Conservation (phyloP, 2,329 filamentous ascomycete species). For the Diaporthe batatas region DNA sequence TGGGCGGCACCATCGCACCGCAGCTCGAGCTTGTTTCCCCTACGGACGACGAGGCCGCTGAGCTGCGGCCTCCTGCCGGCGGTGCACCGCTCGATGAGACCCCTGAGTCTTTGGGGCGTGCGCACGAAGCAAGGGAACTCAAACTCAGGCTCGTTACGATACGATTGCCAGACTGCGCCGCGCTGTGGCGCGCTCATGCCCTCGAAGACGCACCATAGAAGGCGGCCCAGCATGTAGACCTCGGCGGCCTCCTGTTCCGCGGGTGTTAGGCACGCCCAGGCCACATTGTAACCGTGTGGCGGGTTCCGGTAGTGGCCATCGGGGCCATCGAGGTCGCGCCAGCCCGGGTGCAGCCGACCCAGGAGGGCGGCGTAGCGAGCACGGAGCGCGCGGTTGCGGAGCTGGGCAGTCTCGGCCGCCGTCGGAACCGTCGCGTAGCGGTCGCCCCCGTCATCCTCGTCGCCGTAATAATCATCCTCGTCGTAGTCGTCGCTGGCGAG, state of each 20-base stretch:
- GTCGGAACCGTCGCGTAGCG: conserved; percentile 20
- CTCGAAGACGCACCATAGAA: conserved; percentile 74
- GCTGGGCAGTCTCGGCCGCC: conserved; percentile 9
- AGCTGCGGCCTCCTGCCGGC: conserved; percentile 60
- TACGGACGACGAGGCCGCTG: conserved; percentile 59
- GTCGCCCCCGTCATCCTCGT: conserved; percentile 45
- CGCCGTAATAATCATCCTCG: conserved; percentile 53
- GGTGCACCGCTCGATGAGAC: conserved; percentile 66
- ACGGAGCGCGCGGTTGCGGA: conserved; percentile 41
- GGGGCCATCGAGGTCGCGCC: conserved; percentile 56
- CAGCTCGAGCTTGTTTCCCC: conserved; percentile 61
- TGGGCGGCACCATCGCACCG: conserved; percentile 45
- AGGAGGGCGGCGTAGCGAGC: conserved; percentile 59
- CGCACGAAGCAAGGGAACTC: conserved; percentile 67
- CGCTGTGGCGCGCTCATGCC: conserved; percentile 69
- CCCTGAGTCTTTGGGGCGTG: conserved; percentile 61
- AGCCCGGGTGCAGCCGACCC: conserved; percentile 60
- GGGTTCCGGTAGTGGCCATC: conserved; percentile 64
- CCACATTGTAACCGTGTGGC: conserved; percentile 64
- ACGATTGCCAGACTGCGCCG: conserved; percentile 71
- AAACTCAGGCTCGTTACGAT: conserved; percentile 66
- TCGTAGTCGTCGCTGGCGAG: conserved; percentile 64
- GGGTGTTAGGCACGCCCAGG: conserved; percentile 67
- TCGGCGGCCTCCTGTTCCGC: conserved; percentile 69
- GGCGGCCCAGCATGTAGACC: conserved; percentile 73